Conservation (phyloP, 495 filamentous ascomycete species). For the Xylaria telfairii region DNA sequence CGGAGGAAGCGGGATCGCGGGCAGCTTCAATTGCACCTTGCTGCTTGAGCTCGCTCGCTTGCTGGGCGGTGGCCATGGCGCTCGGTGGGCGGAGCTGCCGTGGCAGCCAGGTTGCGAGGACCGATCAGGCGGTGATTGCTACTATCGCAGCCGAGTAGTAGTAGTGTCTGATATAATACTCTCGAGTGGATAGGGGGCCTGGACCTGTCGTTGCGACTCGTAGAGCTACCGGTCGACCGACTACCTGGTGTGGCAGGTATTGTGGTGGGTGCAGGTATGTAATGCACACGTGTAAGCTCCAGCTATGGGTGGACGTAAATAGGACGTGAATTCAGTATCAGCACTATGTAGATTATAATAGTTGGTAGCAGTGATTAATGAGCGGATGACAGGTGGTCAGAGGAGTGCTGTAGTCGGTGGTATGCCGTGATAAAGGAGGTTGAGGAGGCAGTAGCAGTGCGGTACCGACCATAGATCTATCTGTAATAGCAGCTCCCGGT, state of each 20-base stretch:
- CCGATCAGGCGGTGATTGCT: constrained; percentile 9
- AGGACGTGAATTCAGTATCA: neutral
- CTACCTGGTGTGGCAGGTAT: neutral
- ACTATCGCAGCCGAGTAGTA: neutral
- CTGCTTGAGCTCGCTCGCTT: constrained; percentile 70
- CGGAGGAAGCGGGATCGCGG: constrained; percentile 68
- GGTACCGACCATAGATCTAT: neutral
- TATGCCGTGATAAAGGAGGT: neutral
- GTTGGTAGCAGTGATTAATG: neutral
- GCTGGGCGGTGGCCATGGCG: constrained; percentile 48
- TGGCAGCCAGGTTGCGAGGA: constrained; percentile 28
- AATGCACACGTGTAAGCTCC: constrained; percentile 4
- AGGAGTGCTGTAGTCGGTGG: neutral
- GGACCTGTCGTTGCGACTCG: neutral
- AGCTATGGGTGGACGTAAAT: no score
- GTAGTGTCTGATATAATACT: neutral
- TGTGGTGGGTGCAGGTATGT: neutral
- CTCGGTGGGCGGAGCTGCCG: constrained; percentile 27
- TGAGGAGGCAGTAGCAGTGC: neutral
- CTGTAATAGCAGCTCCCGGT: neutral
- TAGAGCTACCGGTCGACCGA: neutral
- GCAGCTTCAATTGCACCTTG: constrained; percentile 77
- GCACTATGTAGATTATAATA: neutral
- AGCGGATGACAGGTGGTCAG: neutral
- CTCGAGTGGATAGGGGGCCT: neutral